A percentile compares a stretch with the other conserved stretches of the same genome.
phyloP scores from a whole-genome alignment of 2,329 filamentous ascomycete species.

The Endoconidiophora laricicola region DNA sequence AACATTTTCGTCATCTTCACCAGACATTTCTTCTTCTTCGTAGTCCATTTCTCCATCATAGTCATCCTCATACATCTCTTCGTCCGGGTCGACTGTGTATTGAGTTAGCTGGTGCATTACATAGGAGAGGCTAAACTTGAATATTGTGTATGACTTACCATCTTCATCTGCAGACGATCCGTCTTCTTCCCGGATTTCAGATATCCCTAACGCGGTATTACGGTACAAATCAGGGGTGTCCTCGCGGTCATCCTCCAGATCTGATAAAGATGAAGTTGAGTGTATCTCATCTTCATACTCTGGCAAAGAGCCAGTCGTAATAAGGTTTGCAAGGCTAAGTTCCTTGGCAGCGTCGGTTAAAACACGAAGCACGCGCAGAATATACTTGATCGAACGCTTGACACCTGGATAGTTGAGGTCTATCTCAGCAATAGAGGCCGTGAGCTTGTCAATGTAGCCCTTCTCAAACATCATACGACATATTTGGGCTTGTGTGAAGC shows the following conservation, averaged over 20 bases:
- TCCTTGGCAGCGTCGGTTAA: constrained; percentile 76
- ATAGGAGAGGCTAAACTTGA: constrained; percentile 13
- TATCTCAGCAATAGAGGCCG: constrained; percentile 82
- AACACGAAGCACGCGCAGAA: constrained; percentile 73
- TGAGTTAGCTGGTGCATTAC: neutral
- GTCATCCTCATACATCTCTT: constrained; percentile 87
- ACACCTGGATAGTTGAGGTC: constrained; percentile 88
- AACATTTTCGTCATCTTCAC: constrained; percentile 69
- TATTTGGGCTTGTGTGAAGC: constrained; percentile 36
- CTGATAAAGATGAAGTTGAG: constrained; percentile 76
- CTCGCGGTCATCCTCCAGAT: constrained; percentile 72
- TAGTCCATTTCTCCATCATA: constrained; percentile 91
- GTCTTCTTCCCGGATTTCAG: constrained; percentile 67
- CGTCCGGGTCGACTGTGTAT: constrained; percentile 38
- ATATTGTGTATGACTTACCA: constrained; percentile 23
- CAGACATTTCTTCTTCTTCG: constrained; percentile 59
- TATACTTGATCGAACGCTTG: constrained; percentile 91
- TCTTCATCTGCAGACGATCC: constrained; percentile 28
- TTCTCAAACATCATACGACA: constrained; percentile 97
- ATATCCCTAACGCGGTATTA: constrained; percentile 88
- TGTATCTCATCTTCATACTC: constrained; percentile 66
- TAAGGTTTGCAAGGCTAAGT: constrained; percentile 65
- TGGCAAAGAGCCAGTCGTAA: constrained; percentile 48
- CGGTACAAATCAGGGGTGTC: constrained; percentile 95
- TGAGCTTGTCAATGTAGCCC: constrained; percentile 77